phyloP scores from a whole-genome alignment of 1,284 basidiomycete genomes.

The Entoloma clypeatum region DNA sequence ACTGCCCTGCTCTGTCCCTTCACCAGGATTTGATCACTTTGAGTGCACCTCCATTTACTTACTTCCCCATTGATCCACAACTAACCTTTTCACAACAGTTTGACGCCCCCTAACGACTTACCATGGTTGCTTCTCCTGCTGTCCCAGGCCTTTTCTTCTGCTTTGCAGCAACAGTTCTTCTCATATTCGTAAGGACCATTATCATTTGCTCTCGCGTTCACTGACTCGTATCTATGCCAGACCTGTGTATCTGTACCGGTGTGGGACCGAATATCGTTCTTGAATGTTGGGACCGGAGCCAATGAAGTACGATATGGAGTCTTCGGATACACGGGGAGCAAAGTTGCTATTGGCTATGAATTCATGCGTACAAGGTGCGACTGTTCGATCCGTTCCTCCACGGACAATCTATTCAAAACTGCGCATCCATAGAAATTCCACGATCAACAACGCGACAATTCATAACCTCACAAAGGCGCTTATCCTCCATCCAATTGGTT shows the following conservation, averaged over 20 bases:
- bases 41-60: no score
- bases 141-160: slow-evolving; percentile 44
- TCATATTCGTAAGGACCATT: slow-evolving; percentile 57
- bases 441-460: slow-evolving; percentile 49
- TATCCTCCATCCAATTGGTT: slow-evolving; percentile 76
- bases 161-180: slow-evolving; percentile 63
- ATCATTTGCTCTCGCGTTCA: slow-evolving; percentile 1
- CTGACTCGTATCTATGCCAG: slow-evolving; percentile 29
- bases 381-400: slow-evolving; percentile 31
- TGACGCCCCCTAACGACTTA: slow-evolving; percentile 2
- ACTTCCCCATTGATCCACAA: not conserved
- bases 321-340: slow-evolving; percentile 70
- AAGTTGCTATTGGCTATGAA: slow-evolving; percentile 50
- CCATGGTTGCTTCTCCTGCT: slow-evolving; percentile 37
- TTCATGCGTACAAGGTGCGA: slow-evolving; percentile 36
- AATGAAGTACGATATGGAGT: slow-evolving; percentile 59
- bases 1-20: no score
- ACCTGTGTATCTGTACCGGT: slow-evolving; percentile 66
- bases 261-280: slow-evolving; percentile 69
- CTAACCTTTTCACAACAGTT: not conserved
- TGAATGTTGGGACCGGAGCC: slow-evolving; percentile 44
- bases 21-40: not conserved
- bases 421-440: slow-evolving; percentile 3
- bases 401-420: not conserved
- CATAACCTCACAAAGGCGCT: slow-evolving; percentile 69